These are phyloP conservation scores for Parachlorella kessleri DNA, from an alignment of 139 green algal species.

Conservation along the genomic window DNA sequence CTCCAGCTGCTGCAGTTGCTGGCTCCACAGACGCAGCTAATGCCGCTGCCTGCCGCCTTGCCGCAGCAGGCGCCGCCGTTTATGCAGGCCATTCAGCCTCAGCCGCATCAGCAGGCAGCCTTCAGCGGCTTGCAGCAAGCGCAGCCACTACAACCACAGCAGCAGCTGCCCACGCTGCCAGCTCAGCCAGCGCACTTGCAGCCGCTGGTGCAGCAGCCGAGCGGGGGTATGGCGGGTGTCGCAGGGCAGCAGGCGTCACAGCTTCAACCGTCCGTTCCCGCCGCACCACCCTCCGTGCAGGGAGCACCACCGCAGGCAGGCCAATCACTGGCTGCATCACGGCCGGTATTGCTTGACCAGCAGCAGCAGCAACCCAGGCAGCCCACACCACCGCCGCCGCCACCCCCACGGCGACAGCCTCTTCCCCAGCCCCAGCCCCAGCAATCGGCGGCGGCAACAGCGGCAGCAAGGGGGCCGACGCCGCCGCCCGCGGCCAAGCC, in stretches of 20 bases:
- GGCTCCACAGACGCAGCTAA: not conserved
- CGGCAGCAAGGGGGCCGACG: constrained; percentile 31
- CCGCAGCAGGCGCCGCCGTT: not conserved
- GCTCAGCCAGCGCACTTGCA: too few relatives aligned
- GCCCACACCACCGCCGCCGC: not conserved
- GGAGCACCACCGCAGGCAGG: not conserved
- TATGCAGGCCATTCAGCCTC: not conserved
- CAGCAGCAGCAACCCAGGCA: constrained; percentile 16
- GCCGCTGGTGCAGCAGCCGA: too few relatives aligned
- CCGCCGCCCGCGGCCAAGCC: not conserved
- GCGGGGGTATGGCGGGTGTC: not conserved
- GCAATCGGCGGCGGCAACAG: constrained; percentile 2
- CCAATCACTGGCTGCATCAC: too few relatives aligned
- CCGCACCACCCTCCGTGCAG: not conserved
- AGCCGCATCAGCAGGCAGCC: too few relatives aligned
- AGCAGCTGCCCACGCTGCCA: too few relatives aligned
- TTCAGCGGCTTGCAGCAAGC: too few relatives aligned
- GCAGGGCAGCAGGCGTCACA: not conserved
- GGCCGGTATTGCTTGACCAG: not conserved
- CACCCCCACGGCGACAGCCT: constrained; percentile 5
- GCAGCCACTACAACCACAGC: too few relatives aligned
- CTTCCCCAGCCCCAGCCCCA: not conserved
- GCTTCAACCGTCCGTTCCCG: too few relatives aligned
- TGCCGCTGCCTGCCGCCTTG: not conserved
- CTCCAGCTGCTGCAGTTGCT: constrained; percentile 20